Percentiles rank a stretch among this genome's conserved stretches.
phyloP scores from a whole-genome alignment of 805 yeast genomes.

The Sugiyamaella chiloensis region DNA sequence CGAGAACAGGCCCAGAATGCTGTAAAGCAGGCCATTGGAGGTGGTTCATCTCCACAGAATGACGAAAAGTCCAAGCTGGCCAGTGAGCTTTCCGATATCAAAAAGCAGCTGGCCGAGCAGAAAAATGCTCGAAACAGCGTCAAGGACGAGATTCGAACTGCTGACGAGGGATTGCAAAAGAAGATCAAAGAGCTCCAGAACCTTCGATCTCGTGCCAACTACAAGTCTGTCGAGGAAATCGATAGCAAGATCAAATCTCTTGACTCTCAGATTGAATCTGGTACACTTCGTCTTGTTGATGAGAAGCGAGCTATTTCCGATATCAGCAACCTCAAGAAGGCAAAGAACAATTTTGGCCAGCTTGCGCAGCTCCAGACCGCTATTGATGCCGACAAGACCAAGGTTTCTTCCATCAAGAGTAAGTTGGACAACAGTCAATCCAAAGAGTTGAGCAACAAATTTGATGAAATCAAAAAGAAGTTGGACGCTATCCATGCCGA shows the following conservation, averaged over 20 bases:
- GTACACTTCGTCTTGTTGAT: constrained; percentile 80
- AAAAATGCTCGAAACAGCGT: constrained; percentile 44
- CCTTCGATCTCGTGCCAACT: constrained; percentile 65
- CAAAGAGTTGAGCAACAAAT: constrained; percentile 64
- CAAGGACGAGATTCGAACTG: constrained; percentile 63
- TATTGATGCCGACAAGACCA: constrained; percentile 73
- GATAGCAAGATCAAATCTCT: constrained; percentile 39
- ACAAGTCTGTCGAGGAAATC: constrained; percentile 42
- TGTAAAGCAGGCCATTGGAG: constrained; percentile 24
- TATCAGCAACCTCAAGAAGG: constrained; percentile 75
- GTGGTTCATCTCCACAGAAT: constrained; percentile 30
- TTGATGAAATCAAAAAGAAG: constrained; percentile 60
- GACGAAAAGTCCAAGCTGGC: constrained; percentile 51
- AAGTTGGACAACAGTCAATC: constrained; percentile 53
- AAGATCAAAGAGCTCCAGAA: constrained; percentile 72
- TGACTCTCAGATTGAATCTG: constrained; percentile 74
- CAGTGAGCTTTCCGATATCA: constrained; percentile 45
- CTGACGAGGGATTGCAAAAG: constrained; percentile 70
- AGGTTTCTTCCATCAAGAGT: constrained; percentile 72
- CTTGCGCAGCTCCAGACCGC: constrained; percentile 73
- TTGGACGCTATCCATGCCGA: constrained; percentile 62
- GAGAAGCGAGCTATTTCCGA: constrained; percentile 85
- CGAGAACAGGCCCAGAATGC: constrained; percentile 26
- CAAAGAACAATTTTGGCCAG: constrained; percentile 70
- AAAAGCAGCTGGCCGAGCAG: constrained; percentile 43